Evolutionary conservation across 371 early-diverging fungal species (phyloP), one percentile per base, ranked within the genome.

Genomic region (Mortierella sp.): DNA sequence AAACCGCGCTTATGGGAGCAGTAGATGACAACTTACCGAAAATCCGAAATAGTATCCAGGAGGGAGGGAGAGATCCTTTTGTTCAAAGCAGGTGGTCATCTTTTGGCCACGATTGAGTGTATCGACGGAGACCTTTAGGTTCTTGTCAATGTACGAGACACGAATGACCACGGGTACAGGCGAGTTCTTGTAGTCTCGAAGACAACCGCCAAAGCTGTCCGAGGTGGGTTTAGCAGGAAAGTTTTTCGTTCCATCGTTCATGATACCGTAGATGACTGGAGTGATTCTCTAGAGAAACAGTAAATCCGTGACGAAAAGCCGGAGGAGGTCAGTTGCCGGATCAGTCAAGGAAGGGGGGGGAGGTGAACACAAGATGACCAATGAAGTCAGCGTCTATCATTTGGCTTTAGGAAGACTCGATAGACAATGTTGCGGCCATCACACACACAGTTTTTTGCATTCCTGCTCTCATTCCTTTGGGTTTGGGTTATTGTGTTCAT

Each of bases 41-140:
- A 94, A 46, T 41, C 96, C 96, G 86, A 96, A 96, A 71, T 89
- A 86, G 67, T 94, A 92, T 26, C 89, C 91, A 34, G 83, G 69
- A 1, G 96, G 96, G 34, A 95, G 74, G 23, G 82, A 78, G 21
- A 92, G 71, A 51, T 86, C 79, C 45, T 84, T 71, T 39, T 81
- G 66, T 51, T 85, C 85, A 61, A 93, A 86, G 64, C 96, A 94
- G 34, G 82, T 72, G 27, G 82, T 71, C 73, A 86, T 89, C 48
- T 83, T 81, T 26, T 81, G 71, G 21, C 92, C 92, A 31, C 80
- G 81, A 39, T 87, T 83, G 31, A 82, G 65, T 18, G 86, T 64
- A 74, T 94, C 94, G 42, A 92, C 72, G 6, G 86, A 81, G 7
- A 94, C 93, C 51, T 72, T 81, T 21, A 95, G 64, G 0, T 82